Evolutionary conservation across 177 flowering plant species (phyloP), one percentile per base, ranked within the genome.

Genomic region (Vitis hybrid): DNA sequence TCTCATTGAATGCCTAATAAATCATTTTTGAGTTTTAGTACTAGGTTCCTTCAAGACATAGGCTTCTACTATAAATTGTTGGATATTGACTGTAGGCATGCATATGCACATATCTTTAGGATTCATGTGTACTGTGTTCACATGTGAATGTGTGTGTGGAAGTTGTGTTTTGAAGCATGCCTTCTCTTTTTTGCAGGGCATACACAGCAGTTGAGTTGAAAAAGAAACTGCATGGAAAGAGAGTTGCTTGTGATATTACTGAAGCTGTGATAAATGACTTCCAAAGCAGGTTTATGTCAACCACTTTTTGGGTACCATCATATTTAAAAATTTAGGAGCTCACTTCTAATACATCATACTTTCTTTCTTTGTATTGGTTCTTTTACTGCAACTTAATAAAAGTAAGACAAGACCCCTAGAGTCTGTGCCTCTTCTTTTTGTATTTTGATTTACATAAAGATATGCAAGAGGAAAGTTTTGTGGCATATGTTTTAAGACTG

Each of bases 221-320:
- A 69, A 94, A 94, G 84, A 92, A 90, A 77, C 76, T 94, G 61
- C 77, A 10, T 18, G 88, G 79, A 55, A 92, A 82, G 79, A 82
- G 63, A 65, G 80, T 86, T 76, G 75, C 89, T 57, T 66, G 64
- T 62, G 68, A 79, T 64, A 68, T 75, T 50, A 68, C 87, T 56
- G 85, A 94, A 29, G 79, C 69, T 13, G 84, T 92, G 31, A 60
- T 92, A 62, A 68, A 62, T 39, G 85, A 89, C 73, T 85, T 92
- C 62, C 78, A 75, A 71, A 75, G 19, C 71, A 90, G 97, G 98
- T 90, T 45, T 22, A 18, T 39, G 2, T 49, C 22, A 8, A 13
- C 19, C 18, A 19, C 7, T 66, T 18, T 62, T 56, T 5, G 21
- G 61, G 3, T 45, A 55, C 13, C 16, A 49, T 26, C 14, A 2